Base-by-base conservation (phyloP, 75 land plant genomes). In the Picea sitchensis region DNA sequence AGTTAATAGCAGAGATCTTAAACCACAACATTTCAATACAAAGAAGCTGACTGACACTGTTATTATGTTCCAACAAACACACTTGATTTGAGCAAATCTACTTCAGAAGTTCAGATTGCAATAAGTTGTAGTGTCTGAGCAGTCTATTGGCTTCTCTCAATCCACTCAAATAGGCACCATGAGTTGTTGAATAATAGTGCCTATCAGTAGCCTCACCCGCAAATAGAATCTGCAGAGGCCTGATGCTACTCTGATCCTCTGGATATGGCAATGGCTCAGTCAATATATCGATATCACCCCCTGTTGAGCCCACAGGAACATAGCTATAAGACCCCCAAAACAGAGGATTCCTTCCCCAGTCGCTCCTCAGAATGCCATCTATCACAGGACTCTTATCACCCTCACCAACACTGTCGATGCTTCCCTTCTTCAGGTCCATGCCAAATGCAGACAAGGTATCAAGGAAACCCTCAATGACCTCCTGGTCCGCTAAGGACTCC, bases 301-400 rank as follows among this genome's bases (percentile, higher is more conserved):
- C 79, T 76, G 75, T 76, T 18, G 84, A 76, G 17, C 84, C 86
- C 14, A 77, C 75, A 26, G 84, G 80, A 6, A 84, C 84, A 41
- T 84, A 84, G 32, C 85, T 73, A 73, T 84, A 84, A 31, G 86
- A 84, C 20, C 86, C 86, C 44, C 73, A 58, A 65, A 77, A 84
- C 1, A 82, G 73, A 67, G 84, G 84, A 84, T 84, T 72, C 17
- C 65, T 77, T 9, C 78, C 83, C 86, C 86, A 84, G 11, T 59
- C 36, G 65, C 84, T 83, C 38, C 82, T 58, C 47, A 30, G 41
- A 18, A 83, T 44, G 4, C 51, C 31, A 38, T 57, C 57, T 18
- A 80, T 57, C 31, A 23, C 31, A 41, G 81, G 47, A 8, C 23
- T 32, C 18, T 47, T 56, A 47, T 47, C 54, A 7, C 20, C 51